phyloP scores from a whole-genome alignment of 2,329 filamentous ascomycete species.

The Cryoendolithus antarcticus region DNA sequence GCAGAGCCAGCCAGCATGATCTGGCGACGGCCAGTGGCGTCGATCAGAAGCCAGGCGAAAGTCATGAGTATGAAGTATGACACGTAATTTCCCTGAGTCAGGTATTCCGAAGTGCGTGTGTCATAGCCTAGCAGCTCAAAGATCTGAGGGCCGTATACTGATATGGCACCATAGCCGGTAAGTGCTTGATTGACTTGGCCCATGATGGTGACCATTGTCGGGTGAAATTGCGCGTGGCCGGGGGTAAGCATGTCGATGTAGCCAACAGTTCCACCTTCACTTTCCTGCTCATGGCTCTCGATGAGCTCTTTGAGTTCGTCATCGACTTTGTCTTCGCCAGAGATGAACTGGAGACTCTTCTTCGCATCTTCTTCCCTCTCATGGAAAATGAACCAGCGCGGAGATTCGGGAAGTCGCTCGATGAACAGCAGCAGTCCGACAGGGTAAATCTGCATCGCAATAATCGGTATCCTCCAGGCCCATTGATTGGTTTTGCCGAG shows the following conservation, averaged over 20 bases:
- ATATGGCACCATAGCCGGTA: conserved; percentile 42
- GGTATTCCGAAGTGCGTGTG: conserved; percentile 39
- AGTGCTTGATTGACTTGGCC: conserved; percentile 50
- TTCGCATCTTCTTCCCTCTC: conserved; percentile 39
- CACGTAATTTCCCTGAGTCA: conserved; percentile 49
- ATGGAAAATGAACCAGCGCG: conserved; percentile 45
- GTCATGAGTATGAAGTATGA: conserved; percentile 52
- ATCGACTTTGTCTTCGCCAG: conserved; percentile 38
- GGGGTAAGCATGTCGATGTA: conserved; percentile 49
- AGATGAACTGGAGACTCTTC: conserved; percentile 35
- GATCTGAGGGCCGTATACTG: conserved; percentile 52
- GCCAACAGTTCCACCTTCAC: conserved; percentile 30
- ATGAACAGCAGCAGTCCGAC: conserved; percentile 41
- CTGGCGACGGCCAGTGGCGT: conserved; percentile 41
- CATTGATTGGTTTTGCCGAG: conserved; percentile 46
- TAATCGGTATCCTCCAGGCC: conserved; percentile 51
- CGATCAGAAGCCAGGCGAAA: conserved; percentile 47
- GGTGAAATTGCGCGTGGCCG: conserved; percentile 44
- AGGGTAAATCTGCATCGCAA: conserved; percentile 49
- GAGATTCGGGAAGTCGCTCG: conserved; percentile 43
- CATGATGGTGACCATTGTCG: conserved; percentile 49
- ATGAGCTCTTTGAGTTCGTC: conserved; percentile 39
- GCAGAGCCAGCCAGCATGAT: conserved; percentile 42
- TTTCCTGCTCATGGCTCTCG: conserved; percentile 34
- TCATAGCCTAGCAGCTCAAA: conserved; percentile 49